Percentiles rank a stretch among this genome's conserved stretches.
Evolutionary conservation across 495 filamentous ascomycete species (phyloP).

Genomic region (Corynascus novoguineensis): DNA sequence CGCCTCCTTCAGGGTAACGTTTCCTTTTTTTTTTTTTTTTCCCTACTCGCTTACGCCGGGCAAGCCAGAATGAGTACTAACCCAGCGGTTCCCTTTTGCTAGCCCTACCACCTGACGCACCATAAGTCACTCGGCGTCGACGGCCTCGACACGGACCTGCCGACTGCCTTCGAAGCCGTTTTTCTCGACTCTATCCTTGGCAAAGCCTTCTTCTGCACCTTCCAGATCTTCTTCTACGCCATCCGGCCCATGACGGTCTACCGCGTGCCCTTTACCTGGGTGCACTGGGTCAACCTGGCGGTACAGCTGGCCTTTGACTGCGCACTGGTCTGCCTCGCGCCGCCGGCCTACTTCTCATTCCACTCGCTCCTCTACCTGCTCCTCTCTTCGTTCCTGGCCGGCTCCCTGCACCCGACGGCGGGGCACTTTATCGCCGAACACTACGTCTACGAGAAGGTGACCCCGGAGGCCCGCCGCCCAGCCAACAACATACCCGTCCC

Average conservation of each 20-base stretch:
- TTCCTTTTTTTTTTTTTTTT: too few relatives aligned
- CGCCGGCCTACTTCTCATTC: conserved; percentile 41
- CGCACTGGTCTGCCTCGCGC: conserved; percentile 49
- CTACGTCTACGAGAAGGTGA: conserved; percentile 83
- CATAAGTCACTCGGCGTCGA: conserved; percentile 98
- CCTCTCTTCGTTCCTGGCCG: conserved; percentile 84
- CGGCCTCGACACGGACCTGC: conserved; percentile 93
- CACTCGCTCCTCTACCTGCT: conserved; percentile 73
- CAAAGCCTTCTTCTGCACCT: conserved; percentile 99
- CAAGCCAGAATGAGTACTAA: not conserved
- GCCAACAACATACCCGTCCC: conserved; percentile 58
- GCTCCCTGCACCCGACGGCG: conserved; percentile 87
- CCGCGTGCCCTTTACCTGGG: conserved; percentile 75
- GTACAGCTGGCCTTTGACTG: conserved; percentile 75
- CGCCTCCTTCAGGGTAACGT: conserved; percentile 76
- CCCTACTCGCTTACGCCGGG: too few relatives aligned
- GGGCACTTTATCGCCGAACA: conserved; percentile 99
- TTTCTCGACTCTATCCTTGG: conserved; percentile 94
- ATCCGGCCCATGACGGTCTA: conserved; percentile 96
- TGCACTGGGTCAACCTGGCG: conserved; percentile 75
- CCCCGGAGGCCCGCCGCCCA: conserved; percentile 54
- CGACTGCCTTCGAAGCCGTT: conserved; percentile 84
- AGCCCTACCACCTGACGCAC: conserved; percentile 98
- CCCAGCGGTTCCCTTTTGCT: conserved; percentile 6
- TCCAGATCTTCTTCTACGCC: conserved; percentile 99